These are phyloP conservation scores for Citrus glauca DNA, from an alignment of 345 rosid genomes.

Conservation along the genomic window DNA sequence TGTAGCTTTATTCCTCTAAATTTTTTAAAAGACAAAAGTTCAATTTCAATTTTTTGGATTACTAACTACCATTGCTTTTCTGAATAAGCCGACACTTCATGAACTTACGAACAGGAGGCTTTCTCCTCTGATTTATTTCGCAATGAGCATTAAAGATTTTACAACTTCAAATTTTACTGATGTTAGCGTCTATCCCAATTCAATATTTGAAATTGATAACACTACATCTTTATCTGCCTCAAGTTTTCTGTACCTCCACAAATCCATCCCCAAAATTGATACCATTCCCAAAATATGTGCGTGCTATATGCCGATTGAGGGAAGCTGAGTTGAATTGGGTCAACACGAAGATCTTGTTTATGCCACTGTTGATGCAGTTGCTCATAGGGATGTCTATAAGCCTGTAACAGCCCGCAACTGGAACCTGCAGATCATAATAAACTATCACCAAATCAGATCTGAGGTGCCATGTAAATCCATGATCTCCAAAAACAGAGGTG, in stretches of 20 bases:
- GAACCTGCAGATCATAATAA: conserved; percentile 52
- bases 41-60: neutral
- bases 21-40: neutral
- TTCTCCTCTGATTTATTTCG: neutral
- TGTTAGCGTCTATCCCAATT: neutral
- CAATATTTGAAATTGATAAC: neutral
- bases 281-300: conserved; percentile 91
- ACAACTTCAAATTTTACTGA: neutral
- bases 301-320: conserved; percentile 87
- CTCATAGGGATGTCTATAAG: conserved; percentile 98
- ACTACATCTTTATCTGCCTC: neutral
- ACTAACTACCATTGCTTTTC: neutral
- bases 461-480: neutral
- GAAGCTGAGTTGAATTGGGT: conserved; percentile 97
- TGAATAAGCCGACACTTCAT: neutral
- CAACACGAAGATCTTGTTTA: conserved; percentile 88
- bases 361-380: conserved; percentile 90
- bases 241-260: conserved; percentile 65
- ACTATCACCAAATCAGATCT: conserved; percentile 1
- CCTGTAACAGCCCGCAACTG: conserved; percentile 91
- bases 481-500: neutral
- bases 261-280: conserved; percentile 91
- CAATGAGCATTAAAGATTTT: neutral
- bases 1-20: neutral
- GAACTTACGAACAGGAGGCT: neutral